Evolutionary conservation across 2,329 filamentous ascomycete genomes (phyloP).

Genomic region (Xylariaceae sp.): DNA sequence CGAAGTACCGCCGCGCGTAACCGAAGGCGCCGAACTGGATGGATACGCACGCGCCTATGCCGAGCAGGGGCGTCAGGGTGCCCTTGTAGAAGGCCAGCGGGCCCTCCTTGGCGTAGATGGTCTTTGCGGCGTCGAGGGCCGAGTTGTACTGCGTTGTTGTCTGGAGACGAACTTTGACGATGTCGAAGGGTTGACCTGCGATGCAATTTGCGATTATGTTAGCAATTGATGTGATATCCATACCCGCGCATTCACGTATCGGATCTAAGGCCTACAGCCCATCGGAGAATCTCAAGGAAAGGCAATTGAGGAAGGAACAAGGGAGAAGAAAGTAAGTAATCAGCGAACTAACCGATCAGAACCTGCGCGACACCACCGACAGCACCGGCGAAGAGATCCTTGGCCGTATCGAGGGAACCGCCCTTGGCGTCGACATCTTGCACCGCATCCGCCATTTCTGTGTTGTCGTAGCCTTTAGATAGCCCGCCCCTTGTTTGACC

Average conservation of each 20-base stretch:
- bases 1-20: conserved; percentile 79
- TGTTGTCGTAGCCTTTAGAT: conserved; percentile 17
- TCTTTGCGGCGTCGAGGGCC: conserved; percentile 72
- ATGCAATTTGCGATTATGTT: too few species aligned
- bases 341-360: conserved; percentile 75
- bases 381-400: conserved; percentile 88
- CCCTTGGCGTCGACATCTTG: conserved; percentile 29
- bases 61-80: conserved; percentile 87
- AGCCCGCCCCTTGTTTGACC: conserved; percentile 4
- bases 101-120: conserved; percentile 85
- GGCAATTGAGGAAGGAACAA: too few species aligned
- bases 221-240: too few species aligned
- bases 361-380: conserved; percentile 92
- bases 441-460: conserved; percentile 30
- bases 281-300: too few species aligned
- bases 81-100: conserved; percentile 92
- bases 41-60: conserved; percentile 96
- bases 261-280: too few species aligned
- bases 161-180: conserved; percentile 95
- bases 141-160: conserved; percentile 76
- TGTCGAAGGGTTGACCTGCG: conserved; percentile 71
- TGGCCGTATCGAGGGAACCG: conserved; percentile 57
- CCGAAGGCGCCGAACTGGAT: conserved; percentile 98
- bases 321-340: too few species aligned
- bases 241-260: too few species aligned